Base-by-base conservation (phyloP, 2,329 filamentous ascomycete genomes). In the Dactylellina drechsleri region DNA sequence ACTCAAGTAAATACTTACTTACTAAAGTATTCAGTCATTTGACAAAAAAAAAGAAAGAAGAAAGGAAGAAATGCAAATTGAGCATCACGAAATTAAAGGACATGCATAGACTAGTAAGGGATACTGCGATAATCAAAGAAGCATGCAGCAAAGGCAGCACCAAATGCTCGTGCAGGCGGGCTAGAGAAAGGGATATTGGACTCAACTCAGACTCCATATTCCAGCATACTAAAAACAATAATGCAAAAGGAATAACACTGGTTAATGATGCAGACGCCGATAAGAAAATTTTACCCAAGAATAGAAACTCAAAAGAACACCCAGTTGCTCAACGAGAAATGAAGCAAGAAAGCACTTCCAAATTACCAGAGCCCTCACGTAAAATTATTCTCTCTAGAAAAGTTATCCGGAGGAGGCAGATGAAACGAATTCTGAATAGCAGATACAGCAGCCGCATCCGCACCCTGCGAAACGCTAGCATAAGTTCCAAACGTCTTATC, bases 401-500 rank as follows among this genome's bases (percentile, higher is more conserved):
- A 75, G n/a, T 64, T 65, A 60, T 75, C 71, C 6, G 31, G 31
- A 5, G 53, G 58, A 49, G 58, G 64, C 26, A 74, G 47, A 23
- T 66, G 59, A 53, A 62, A 20, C 23, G 58, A 52, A 13, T 52
- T 64, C 43, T 75, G 71, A 0, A 75, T 31, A 36, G 64, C 58
- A 18, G 54, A 45, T 6, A 50, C 28, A 26, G 60, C 7, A 4
- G 54, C 45, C 20, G 41, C 18, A 43, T 75, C 71, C n/a, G 71
- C 53, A 60, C 58, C 58, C 26, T 75, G 71, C 47, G 71, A 64
- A 41, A 78, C 77, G 28, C 60, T 72, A 20, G 78, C 77, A 66
- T 77, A 78, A 20, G 74, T 77, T 23, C 78, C 78, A 70, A 79
- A 79, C 18, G 78, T 77, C 54, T 77, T 76, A 52, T 79, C 78